Conservation (phyloP, 73 alveolate genomes). For the Paramecium pentaurelia region DNA sequence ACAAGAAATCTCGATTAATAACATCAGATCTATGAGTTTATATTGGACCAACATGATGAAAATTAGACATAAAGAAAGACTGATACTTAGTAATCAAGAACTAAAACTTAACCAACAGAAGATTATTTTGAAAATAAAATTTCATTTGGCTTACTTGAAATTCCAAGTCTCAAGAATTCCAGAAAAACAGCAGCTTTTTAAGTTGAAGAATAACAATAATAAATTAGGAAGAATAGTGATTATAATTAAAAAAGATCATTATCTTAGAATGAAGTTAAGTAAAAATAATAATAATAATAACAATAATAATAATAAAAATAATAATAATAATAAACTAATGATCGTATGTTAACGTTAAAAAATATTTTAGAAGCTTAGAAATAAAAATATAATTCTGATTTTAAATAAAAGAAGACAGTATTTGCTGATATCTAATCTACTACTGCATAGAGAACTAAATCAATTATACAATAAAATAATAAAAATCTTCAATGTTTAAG, state of each 20-base stretch:
- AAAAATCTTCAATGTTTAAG: background rate
- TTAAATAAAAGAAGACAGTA: background rate
- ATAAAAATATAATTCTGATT: background rate
- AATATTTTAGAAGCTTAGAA: background rate
- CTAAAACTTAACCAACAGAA: background rate
- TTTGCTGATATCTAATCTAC: background rate
- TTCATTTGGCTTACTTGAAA: background rate
- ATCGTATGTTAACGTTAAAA: background rate
- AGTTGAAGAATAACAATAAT: background rate
- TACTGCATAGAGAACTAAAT: background rate
- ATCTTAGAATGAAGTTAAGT: background rate
- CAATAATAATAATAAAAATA: background rate
- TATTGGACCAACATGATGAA: background rate
- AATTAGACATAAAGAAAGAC: background rate
- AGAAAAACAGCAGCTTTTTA: background rate
- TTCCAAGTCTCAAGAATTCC: background rate
- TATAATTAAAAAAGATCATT: background rate
- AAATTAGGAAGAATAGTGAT: background rate
- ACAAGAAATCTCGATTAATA: background rate
- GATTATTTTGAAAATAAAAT: background rate
- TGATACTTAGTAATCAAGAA: background rate
- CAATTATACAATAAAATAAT: background rate
- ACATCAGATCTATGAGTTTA: background rate
- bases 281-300: background rate
- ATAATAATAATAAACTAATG: background rate